Evolutionary conservation across 768 basidiomycete genomes (phyloP), one percentile per base, ranked within the genome.

Genomic region (Chalciporus piperatus): DNA sequence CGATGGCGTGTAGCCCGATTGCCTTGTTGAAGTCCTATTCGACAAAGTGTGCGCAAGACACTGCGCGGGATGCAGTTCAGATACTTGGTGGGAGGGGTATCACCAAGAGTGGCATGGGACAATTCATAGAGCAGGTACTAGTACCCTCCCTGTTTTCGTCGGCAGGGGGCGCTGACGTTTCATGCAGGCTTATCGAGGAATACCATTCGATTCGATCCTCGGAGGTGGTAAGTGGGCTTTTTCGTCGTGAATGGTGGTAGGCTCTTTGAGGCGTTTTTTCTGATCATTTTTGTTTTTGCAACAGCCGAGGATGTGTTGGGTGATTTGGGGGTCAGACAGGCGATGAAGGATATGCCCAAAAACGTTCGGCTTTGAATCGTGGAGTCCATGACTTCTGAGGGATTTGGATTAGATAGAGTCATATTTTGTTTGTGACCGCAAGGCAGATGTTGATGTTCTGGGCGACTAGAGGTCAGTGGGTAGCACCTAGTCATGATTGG

Each of bases 71-170:
- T 49, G 90, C 92, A 16, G 88, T 92, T 3, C 86, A 89, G 70
- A 81, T 94, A 54, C 93, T 92, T 58, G 91, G 91, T 61, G 92
- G 92, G 16, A 82, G 92, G 48, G 92, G 89, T 22, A 81, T 95
- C 45, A 94, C 92, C 3, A 80, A 81, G 65, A 83, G 82, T 2
- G 90, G 91, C 16, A 90, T 92, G 87, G 90, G 90, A 35, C 74
- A 73, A 48, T 78, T 77, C 60, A 80, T 89, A 44, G 89, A 92
- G 68, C 86, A 89, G 61, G 82, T 83, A n/a, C n/a, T n/a, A n/a
- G 55, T 77, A n/a, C 45, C 22, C 22, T 27, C 33, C 27, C 38
- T 16, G n/a, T n/a, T n/a, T n/a, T n/a, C n/a, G n/a, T n/a, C n/a
- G n/a, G n/a, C n/a, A n/a, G n/a, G n/a, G n/a, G n/a, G n/a, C n/a